Base-by-base conservation (phyloP, 2,329 filamentous ascomycete species). In the Paecilomyces niveus region DNA sequence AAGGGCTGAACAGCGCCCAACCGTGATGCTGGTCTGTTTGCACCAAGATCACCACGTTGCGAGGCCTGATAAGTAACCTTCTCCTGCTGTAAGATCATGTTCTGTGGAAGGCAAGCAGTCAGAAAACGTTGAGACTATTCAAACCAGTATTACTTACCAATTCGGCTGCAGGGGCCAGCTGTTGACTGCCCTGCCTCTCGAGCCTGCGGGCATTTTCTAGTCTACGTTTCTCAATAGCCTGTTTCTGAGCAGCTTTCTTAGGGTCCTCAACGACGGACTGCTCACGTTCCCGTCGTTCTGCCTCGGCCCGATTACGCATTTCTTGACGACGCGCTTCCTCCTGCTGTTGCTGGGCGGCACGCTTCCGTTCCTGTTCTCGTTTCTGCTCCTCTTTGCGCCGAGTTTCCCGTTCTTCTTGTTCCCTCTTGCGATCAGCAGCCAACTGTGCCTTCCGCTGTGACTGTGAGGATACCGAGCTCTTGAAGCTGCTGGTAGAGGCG, bases 311-410 rank as follows among this genome's bases (percentile, higher is more conserved):
- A 58, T 87, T 84, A 62, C 83, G 81, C 63, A 85, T 81, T 62
- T 81, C 83, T 65, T 86, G 84, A 49, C 80, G 81, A 62, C 88
- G 85, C 15, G 78, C 77, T 63, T 90, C 61, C 56, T 83, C 80
- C 57, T 83, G 83, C 52, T 69, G 71, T 57, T 72, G 69, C 29
- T 78, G 75, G 39, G 83, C 85, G 54, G 84, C 84, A 59, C 89
- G 83, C 75, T 92, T 91, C 54, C 89, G 86, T 70, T 96, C 91
- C 33, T 89, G 78, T 66, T 95, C 90, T 15, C 86, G 83, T 74
- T 95, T 96, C 39, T 88, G 86, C 21, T 95, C 89, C 8, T 87
- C 86, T 68, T 90, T 93, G 54, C 87, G 85, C 67, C 92, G 87
- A 13, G 85, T 85, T 63, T 92, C 89, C 54, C 86, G 85, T 69